These are phyloP conservation scores for Candida nitratophila DNA, from an alignment of 805 yeast species.

Conservation along the genomic window DNA sequence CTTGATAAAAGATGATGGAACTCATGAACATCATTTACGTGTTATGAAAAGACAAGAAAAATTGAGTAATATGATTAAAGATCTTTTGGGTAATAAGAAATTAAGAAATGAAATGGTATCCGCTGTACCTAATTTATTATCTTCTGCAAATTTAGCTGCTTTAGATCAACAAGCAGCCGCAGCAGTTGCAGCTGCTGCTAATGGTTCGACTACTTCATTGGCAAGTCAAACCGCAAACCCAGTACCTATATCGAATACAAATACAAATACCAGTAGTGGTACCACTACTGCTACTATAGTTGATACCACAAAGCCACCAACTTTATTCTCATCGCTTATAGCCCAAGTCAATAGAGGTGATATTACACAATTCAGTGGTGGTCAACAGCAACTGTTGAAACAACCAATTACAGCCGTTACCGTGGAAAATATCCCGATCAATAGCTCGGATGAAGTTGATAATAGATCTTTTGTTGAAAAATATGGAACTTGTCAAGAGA, in stretches of 20 bases:
- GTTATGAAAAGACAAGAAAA: conserved; percentile 77
- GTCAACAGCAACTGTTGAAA: conserved; percentile 4
- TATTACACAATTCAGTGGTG: conserved; percentile 21
- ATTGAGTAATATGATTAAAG: conserved; percentile 65
- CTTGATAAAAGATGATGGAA: conserved; percentile 54
- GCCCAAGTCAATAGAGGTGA: conserved; percentile 43
- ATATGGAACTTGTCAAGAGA: conserved; percentile 92
- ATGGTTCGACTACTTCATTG: not conserved
- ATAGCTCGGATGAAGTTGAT: conserved; percentile 22
- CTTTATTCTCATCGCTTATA: conserved; percentile 61
- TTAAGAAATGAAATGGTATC: conserved; percentile 63
- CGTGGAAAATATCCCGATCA: conserved; percentile 4
- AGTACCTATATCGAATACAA: not conserved
- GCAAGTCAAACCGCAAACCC: not conserved
- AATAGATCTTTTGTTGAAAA: conserved; percentile 68
- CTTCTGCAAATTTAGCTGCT: conserved; percentile 22
- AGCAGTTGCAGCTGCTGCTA: conserved; percentile 15
- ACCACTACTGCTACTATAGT: no score
- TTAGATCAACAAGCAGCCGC: conserved; percentile 21
- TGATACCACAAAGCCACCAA: conserved; percentile 43
- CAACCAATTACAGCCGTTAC: conserved; percentile 19
- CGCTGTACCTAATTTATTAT: conserved; percentile 63
- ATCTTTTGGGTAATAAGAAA: conserved; percentile 67
- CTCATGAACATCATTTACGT: conserved; percentile 73
- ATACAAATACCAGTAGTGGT: not conserved